Evolutionary conservation across 1,139 yeast species (phyloP).

Genomic region (Pneumocystis wakefieldiae): DNA sequence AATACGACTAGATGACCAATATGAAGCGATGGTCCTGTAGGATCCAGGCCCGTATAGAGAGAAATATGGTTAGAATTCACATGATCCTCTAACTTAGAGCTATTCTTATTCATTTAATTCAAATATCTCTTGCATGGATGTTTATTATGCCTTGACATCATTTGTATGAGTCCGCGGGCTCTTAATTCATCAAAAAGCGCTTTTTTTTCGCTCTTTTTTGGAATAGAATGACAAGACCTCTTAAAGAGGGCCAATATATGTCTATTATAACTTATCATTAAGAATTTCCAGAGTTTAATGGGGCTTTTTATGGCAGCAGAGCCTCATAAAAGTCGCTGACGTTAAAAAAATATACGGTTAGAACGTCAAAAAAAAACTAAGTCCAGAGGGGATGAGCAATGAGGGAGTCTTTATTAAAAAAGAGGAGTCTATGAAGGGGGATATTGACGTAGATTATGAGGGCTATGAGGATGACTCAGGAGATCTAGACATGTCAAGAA

Average conservation of each 20-base stretch:
- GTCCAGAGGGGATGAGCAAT: neutral
- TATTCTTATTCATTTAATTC: neutral
- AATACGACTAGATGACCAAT: slow-evolving; percentile 81
- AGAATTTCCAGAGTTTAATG: neutral
- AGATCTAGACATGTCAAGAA: slow-evolving; percentile 26
- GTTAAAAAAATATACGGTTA: neutral
- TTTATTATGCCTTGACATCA: neutral
- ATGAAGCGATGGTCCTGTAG: slow-evolving; percentile 80
- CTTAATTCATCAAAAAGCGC: neutral
- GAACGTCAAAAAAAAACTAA: neutral
- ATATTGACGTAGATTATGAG: slow-evolving; percentile 13
- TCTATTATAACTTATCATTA: neutral
- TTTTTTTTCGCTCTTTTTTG: neutral
- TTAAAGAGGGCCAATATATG: neutral
- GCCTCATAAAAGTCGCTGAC: neutral
- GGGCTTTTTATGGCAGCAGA: neutral
- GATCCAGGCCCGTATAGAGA: slow-evolving; percentile 86
- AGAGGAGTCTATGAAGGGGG: slow-evolving; percentile 7
- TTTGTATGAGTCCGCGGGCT: neutral
- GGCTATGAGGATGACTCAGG: slow-evolving; percentile 23
- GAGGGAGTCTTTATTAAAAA: neutral
- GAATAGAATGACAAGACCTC: neutral
- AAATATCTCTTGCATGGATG: neutral
- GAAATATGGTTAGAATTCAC: neutral
- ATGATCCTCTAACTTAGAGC: neutral